These are phyloP conservation scores for Penicillium tannophilum DNA, from an alignment of 495 filamentous ascomycete genomes.

Conservation along the genomic window DNA sequence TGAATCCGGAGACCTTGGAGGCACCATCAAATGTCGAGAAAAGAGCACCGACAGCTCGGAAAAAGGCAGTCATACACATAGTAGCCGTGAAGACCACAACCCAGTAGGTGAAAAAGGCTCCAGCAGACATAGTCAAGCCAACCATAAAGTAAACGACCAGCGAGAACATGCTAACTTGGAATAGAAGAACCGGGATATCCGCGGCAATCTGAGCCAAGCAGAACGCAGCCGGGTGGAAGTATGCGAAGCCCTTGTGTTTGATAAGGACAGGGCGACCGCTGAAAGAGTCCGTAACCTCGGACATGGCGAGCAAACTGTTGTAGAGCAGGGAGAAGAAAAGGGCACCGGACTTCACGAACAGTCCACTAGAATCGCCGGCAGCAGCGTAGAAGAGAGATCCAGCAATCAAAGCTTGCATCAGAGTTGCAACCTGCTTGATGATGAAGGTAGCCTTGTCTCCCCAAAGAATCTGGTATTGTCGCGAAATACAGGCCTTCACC, in stretches of 20 bases:
- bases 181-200: constrained; percentile 68
- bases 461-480: constrained; percentile 61
- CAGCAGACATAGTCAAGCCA: constrained; percentile 47
- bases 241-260: constrained; percentile 75
- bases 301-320: constrained; percentile 69
- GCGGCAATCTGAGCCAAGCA: constrained; percentile 69
- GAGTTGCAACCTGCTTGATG: constrained; percentile 57
- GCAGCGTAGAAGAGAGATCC: constrained; percentile 46
- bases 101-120: constrained; percentile 57
- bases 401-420: constrained; percentile 43
- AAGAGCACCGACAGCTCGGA: constrained; percentile 51
- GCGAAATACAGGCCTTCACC: constrained; percentile 54
- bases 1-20: constrained; percentile 56
- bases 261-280: constrained; percentile 67
- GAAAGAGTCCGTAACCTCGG: constrained; percentile 73
- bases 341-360: constrained; percentile 56
- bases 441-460: constrained; percentile 61
- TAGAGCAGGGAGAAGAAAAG: constrained; percentile 77
- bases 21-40: constrained; percentile 55
- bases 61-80: constrained; percentile 54
- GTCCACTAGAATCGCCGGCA: constrained; percentile 41
- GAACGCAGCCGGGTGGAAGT: constrained; percentile 74
- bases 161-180: constrained; percentile 65
- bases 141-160: constrained; percentile 78
- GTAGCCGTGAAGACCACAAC: constrained; percentile 44